Evolutionary conservation across 2,329 filamentous ascomycete species (phyloP).

Genomic region (Alternaria consortialis): DNA sequence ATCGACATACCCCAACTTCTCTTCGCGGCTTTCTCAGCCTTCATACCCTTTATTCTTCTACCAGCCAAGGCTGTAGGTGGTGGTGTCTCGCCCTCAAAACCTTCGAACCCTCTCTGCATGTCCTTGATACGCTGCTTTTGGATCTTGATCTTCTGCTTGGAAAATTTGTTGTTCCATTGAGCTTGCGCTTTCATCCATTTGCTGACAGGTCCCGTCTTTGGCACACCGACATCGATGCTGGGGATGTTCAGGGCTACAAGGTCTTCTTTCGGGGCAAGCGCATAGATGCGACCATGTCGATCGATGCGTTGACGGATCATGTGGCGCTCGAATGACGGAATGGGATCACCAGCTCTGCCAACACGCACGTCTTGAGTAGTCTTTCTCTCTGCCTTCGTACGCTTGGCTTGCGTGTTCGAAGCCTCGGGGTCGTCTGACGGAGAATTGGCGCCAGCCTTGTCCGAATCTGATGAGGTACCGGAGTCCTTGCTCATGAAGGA

Average conservation of each 20-base stretch:
- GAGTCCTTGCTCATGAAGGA: slow-evolving; percentile 74
- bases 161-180: slow-evolving; percentile 77
- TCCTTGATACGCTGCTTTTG: slow-evolving; percentile 79
- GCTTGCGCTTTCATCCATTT: slow-evolving; percentile 83
- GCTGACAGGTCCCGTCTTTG: slow-evolving; percentile 79
- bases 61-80: slow-evolving; percentile 86
- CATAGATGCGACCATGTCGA: slow-evolving; percentile 76
- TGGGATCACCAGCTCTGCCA: slow-evolving; percentile 84
- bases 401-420: slow-evolving; percentile 20
- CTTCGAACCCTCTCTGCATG: slow-evolving; percentile 74
- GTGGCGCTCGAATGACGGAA: slow-evolving; percentile 80
- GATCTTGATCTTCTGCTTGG: slow-evolving; percentile 72
- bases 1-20: slow-evolving; percentile 80
- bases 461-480: slow-evolving; percentile 24
- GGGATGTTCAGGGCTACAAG: slow-evolving; percentile 73
- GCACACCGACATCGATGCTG: slow-evolving; percentile 73
- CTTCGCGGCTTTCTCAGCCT: slow-evolving; percentile 63
- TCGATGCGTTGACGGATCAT: slow-evolving; percentile 94
- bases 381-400: slow-evolving; percentile 26
- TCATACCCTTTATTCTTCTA: slow-evolving; percentile 63
- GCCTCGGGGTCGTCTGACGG: slow-evolving; percentile 37
- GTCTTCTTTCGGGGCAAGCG: slow-evolving; percentile 70
- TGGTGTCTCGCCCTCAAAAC: slow-evolving; percentile 76
- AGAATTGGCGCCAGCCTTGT: slow-evolving; percentile 24
- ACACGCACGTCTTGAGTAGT: slow-evolving; percentile 54